Percentiles rank a stretch among this genome's conserved stretches.
Evolutionary conservation across 305 asterid species (phyloP).

Genomic region (Fraxinus velutina): DNA sequence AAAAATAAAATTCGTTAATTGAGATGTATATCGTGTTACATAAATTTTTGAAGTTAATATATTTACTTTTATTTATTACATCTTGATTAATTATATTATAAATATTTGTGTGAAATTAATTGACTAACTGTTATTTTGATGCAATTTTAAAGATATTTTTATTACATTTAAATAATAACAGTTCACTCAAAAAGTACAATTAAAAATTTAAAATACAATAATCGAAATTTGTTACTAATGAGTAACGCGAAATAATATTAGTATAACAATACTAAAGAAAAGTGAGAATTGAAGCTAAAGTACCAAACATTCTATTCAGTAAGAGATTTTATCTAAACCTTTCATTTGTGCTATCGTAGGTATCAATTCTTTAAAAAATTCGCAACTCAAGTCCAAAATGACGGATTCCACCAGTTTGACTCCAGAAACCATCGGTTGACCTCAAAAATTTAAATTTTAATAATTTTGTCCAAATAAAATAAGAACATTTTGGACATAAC

Average conservation of each 20-base stretch:
- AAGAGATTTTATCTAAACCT: not conserved
- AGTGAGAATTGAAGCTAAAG: too few species aligned
- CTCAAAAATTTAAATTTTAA: too few species aligned
- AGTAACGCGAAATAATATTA: not conserved
- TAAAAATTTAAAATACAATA: not conserved
- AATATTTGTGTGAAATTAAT: not conserved
- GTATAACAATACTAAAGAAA: not conserved
- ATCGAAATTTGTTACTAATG: not conserved
- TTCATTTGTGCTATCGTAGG: not conserved
- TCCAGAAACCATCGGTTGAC: too few species aligned
- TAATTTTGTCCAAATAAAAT: too few species aligned
- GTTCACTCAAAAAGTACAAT: not conserved
- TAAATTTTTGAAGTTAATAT: not conserved
- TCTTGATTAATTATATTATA: not conserved
- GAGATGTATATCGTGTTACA: not conserved
- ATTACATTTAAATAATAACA: not conserved
- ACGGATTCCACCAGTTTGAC: not conserved
- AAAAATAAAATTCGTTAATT: not conserved
- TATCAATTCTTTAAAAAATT: not conserved
- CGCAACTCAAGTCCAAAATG: not conserved
- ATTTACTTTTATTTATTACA: not conserved
- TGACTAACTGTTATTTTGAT: not conserved
- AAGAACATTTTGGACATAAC: not conserved
- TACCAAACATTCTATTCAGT: not conserved
- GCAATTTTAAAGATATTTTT: not conserved